Percentiles rank a stretch among this genome's conserved stretches.
Evolutionary conservation across 768 basidiomycete species (phyloP).

Genomic region (Chalciporus pseudorubinellus): DNA sequence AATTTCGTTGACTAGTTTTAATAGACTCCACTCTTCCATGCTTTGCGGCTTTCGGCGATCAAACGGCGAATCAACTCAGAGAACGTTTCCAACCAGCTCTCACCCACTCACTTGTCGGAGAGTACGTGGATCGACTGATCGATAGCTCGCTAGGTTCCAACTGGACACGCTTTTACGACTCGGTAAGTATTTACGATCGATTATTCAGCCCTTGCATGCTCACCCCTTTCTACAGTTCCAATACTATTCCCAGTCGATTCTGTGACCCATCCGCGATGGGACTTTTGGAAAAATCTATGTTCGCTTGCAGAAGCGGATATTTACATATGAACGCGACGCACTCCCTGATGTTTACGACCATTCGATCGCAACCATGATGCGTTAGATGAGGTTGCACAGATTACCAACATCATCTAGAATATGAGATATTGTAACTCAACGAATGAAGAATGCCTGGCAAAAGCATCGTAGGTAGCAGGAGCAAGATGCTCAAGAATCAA

Average conservation of each 20-base stretch:
- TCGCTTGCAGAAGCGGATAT: background rate
- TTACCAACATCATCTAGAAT: background rate
- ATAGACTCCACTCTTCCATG: conserved; percentile 88
- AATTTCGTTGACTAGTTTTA: conserved; percentile 7
- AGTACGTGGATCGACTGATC: conserved; percentile 87
- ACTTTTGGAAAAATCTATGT: background rate
- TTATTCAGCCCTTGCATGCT: background rate
- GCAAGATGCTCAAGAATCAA: background rate
- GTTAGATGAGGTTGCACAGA: conserved; percentile 3
- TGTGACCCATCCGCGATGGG: conserved; percentile 38
- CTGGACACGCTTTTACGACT: conserved; percentile 96
- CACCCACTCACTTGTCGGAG: conserved; percentile 79
- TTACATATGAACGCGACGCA: background rate
- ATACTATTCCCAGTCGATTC: conserved; percentile 90
- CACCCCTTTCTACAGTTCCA: conserved; percentile 59
- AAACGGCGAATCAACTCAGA: conserved; percentile 82
- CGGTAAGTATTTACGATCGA: conserved; percentile 47
- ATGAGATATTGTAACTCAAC: background rate
- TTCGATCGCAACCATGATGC: background rate
- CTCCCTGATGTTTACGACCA: background rate
- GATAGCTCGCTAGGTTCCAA: conserved; percentile 88
- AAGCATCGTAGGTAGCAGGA: conserved; percentile 3
- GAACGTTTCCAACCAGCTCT: conserved; percentile 93
- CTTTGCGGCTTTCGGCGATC: conserved; percentile 86
- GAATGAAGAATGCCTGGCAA: background rate